Conservation (phyloP, 2,329 filamentous ascomycete genomes). For the Claviceps capensis region DNA sequence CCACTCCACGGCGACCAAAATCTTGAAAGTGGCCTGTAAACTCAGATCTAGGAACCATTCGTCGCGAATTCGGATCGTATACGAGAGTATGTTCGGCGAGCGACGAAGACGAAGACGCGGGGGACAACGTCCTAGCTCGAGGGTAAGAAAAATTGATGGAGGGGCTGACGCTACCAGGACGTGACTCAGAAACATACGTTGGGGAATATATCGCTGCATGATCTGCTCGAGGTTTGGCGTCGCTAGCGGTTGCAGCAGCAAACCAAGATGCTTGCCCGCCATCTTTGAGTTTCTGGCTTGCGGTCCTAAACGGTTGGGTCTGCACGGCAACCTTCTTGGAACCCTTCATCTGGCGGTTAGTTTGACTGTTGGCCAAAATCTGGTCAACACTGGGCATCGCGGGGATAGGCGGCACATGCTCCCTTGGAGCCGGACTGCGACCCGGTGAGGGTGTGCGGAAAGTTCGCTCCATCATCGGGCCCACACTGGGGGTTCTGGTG, state of each 20-base stretch:
- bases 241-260: slow-evolving; percentile 27
- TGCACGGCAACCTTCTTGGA: slow-evolving; percentile 28
- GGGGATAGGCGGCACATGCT: slow-evolving; percentile 58
- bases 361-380: slow-evolving; percentile 12
- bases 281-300: slow-evolving; percentile 35
- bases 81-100: slow-evolving; percentile 32
- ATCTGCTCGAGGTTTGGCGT: slow-evolving; percentile 31
- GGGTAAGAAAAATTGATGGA: slow-evolving; percentile 49
- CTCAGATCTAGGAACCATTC: slow-evolving; percentile 39
- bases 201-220: slow-evolving; percentile 24
- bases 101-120: slow-evolving; percentile 13
- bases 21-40: slow-evolving; percentile 29
- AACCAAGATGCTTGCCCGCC: slow-evolving; percentile 35
- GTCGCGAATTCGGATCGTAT: slow-evolving; percentile 52
- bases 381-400: slow-evolving; percentile 43
- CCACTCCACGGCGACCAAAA: slow-evolving; percentile 8
- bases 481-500: slow-evolving; percentile 53
- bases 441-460: slow-evolving; percentile 63
- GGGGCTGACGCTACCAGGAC: slow-evolving; percentile 33
- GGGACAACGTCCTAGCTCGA: slow-evolving; percentile 24
- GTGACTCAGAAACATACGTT: slow-evolving; percentile 17
- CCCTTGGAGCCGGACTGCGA: slow-evolving; percentile 27
- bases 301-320: slow-evolving; percentile 36
- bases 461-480: slow-evolving; percentile 79
- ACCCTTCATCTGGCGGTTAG: slow-evolving; percentile 16